Evolutionary conservation across 805 yeast species (phyloP), one percentile per base, ranked within the genome.

Genomic region (Wickerhamomyces mucosus): DNA sequence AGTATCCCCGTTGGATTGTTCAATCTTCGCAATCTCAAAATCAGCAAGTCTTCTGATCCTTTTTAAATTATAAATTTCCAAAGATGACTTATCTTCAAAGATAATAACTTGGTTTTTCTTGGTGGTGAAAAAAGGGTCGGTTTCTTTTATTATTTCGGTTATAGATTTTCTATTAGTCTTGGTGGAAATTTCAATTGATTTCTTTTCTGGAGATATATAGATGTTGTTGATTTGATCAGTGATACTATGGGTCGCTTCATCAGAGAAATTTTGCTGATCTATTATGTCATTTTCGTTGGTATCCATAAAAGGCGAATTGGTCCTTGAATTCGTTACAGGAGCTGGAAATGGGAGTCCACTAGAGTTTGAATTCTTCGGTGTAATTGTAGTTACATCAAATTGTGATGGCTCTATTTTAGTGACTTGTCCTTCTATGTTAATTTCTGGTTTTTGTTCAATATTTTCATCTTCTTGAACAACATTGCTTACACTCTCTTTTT

Each of bases 141-240:
- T 27, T 22, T 36, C 42, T 15, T 31, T 28, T 15, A 50, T 40
- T 14, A 50, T 28, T 15, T 42, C 36, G 13, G 32, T 31, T 20
- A 46, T 30, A 6, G 51, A 45, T 8, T 37, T 20, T 27, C 41
- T 34, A 15, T 39, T 40, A 4, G 34, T n/a, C n/a, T 37, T 28
- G 0, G 40, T 29, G 10, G 20, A 33, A 26, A 38, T 25, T 7
- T 27, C 28, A 3, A 21, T 15, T 16, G 26, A 8, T 18, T 23
- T 21, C 33, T 46, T 48, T 28, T 43, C 39, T 10, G 53, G 52
- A 2, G 53, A 46, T 8, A 49, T 49, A 23, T 46, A 40, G 9
- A 49, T 43, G 4, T 39, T 41, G 15, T 33, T 34, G 17, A 50
- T 40, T 19, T 40, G 33, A 11, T 34, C 27, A 4, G 54, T 46